Base-by-base conservation (phyloP, 2,329 filamentous ascomycete species). In the Talaromyces sp. region DNA sequence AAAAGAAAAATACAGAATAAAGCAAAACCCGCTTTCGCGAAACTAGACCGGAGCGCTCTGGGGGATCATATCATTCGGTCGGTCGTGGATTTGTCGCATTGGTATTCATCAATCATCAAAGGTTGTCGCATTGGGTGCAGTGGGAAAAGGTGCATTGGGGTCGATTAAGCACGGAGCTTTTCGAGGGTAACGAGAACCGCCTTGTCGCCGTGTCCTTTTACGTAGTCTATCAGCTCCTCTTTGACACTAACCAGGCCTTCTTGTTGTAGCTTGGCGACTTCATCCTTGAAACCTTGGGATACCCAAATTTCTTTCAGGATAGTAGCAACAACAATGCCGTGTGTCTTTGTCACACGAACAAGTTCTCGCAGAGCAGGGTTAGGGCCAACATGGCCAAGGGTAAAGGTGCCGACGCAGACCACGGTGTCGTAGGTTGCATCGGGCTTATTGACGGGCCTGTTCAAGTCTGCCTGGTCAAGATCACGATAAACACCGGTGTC, bases 381-480 rank as follows among this genome's bases (percentile, higher is more conserved):
- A 0, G 82, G 80, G 1, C 81, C 82, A 32, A 84, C 77, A 56
- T 84, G 81, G 10, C 79, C 80, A 48, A 77, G 73, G 0, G 82
- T 84, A 55, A 84, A 76, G 2, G 80, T 83, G 22, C 82, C 82
- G 20, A 79, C 75, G 67, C 82, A 84, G 1, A 76, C 75, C 16
- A 83, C 72, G 4, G 77, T 75, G 46, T 82, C 80, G 57, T 82
- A 83, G 2, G 66, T 68, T 9, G 70, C 69, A 54, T 77, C 72
- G 3, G 67, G 54, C 33, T 67, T 65, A 3, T 70, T 60, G 13
- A 84, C 70, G 1, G 65, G 70, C 44, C 74, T 68, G 16, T 77
- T 79, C 55, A 84, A 65, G 59, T 84, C 81, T 1, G 71, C 75
- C 2, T 72, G 63, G 16, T 71, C 68, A 9, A 84, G 70, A 16